Conservation (phyloP, 2,329 filamentous ascomycete genomes). For the Talaromyces islandicus region DNA sequence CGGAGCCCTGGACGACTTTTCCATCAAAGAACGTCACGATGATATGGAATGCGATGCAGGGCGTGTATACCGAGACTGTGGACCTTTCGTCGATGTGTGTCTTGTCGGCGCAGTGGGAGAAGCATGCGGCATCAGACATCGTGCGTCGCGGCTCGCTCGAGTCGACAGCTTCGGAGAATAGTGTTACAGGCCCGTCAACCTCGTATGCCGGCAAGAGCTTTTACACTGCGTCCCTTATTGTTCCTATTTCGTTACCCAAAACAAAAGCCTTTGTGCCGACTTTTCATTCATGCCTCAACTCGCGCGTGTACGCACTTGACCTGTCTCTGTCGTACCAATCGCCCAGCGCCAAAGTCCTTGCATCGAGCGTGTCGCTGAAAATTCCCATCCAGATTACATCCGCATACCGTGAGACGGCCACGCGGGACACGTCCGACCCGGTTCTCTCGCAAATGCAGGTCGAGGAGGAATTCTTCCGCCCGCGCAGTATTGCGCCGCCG, state of each 20-base stretch:
- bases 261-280: conserved; percentile 63
- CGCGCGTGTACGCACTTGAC: conserved; percentile 58
- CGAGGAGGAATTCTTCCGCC: conserved; percentile 23
- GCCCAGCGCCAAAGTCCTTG: conserved; percentile 37
- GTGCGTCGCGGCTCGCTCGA: conserved; percentile 22
- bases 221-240: conserved; percentile 58
- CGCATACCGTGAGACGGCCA: conserved; percentile 11
- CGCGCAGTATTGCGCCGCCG: conserved; percentile 19
- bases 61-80: conserved; percentile 49
- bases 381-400: conserved; percentile 39
- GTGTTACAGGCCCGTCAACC: conserved; percentile 16
- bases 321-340: conserved; percentile 52
- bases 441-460: conserved; percentile 21
- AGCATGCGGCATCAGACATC: conserved; percentile 33
- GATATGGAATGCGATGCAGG: conserved; percentile 28
- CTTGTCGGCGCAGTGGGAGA: conserved; percentile 52
- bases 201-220: conserved; percentile 43
- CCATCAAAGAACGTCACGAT: conserved; percentile 33
- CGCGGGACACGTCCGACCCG: conserved; percentile 5
- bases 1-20: conserved; percentile 44
- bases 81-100: conserved; percentile 52
- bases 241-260: conserved; percentile 58
- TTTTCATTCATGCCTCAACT: conserved; percentile 63
- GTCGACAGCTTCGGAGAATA: conserved; percentile 23
- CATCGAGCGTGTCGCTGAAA: conserved; percentile 34